Evolutionary conservation across 2,329 filamentous ascomycete species (phyloP).

Genomic region (Botryotinia convoluta): DNA sequence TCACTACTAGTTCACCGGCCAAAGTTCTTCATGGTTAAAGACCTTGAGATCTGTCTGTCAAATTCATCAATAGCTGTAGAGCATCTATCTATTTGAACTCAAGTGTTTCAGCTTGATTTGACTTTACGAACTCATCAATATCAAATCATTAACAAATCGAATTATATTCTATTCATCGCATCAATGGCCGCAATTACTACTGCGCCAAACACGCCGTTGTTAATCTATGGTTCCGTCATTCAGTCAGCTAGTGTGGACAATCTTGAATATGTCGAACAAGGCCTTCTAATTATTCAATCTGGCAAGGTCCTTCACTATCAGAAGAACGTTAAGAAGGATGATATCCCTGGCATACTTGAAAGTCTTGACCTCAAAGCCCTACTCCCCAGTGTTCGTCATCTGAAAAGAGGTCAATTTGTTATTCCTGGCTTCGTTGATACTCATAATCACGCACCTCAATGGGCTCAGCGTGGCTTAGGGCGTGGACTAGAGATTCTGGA

Average conservation of each 20-base stretch:
- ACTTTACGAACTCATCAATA: not conserved
- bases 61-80: too few species aligned
- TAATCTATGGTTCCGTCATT: constrained; percentile 21
- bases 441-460: constrained; percentile 65
- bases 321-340: constrained; percentile 9
- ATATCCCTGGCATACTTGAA: not conserved
- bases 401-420: constrained; percentile 43
- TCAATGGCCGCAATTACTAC: not conserved
- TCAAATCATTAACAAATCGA: not conserved
- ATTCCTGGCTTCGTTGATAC: constrained; percentile 64
- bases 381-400: constrained; percentile 8
- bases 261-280: constrained; percentile 21
- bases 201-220: constrained; percentile 13
- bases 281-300: constrained; percentile 18
- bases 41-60: not conserved
- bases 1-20: not conserved
- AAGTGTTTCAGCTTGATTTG: not conserved
- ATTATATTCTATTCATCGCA: not conserved
- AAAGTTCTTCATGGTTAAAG: not conserved
- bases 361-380: not conserved
- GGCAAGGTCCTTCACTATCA: constrained; percentile 14
- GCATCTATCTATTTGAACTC: not conserved
- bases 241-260: constrained; percentile 18
- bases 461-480: constrained; percentile 43
- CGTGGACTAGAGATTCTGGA: constrained; percentile 45